phyloP scores from a whole-genome alignment of 306 rosid genomes.

The Albizia julibrissin region DNA sequence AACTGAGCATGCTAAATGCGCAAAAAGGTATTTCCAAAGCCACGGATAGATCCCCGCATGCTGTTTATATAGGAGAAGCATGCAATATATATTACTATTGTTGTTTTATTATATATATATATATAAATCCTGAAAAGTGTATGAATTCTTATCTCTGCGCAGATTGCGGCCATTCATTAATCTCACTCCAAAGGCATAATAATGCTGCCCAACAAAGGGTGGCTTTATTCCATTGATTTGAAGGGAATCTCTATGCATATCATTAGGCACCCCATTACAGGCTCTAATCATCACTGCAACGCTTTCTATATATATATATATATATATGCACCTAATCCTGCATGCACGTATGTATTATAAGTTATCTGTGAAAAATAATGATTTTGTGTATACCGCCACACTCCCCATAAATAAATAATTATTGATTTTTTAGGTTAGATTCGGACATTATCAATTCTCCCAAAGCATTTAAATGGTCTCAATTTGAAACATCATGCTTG shows the following conservation, averaged over 20 bases:
- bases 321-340: neutral
- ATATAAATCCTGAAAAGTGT: neutral
- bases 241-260: neutral
- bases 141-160: neutral
- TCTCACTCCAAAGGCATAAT: neutral
- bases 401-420: no score
- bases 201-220: neutral
- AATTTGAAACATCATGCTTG: no score
- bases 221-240: neutral
- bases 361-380: neutral
- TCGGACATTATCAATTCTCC: no score
- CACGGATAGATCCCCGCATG: neutral
- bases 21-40: neutral
- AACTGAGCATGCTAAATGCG: neutral
- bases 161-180: neutral
- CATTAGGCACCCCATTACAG: slow-evolving; percentile 33
- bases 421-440: no score
- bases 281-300: slow-evolving; percentile 43
- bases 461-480: no score
- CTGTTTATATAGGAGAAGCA: neutral
- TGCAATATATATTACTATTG: neutral
- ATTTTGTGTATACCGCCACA: no score
- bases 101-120: neutral
- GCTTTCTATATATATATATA: no score
- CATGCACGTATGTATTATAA: no score